These are phyloP conservation scores for Gremmenia infestans DNA, from an alignment of 2,329 filamentous ascomycete genomes.

Conservation along the genomic window DNA sequence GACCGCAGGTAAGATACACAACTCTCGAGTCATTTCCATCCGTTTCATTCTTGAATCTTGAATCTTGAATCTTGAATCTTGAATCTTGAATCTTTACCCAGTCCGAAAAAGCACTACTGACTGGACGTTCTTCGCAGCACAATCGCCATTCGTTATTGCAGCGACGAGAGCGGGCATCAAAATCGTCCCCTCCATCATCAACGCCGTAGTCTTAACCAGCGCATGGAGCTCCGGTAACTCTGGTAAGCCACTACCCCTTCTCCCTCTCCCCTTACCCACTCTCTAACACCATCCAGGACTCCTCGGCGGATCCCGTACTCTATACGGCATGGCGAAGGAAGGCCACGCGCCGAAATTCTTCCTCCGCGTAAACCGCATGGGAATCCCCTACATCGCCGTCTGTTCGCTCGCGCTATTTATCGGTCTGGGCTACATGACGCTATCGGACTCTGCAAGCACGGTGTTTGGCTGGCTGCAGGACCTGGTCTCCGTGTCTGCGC, in stretches of 20 bases:
- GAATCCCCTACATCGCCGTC: slow-evolving; percentile 52
- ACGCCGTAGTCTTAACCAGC: slow-evolving; percentile 69
- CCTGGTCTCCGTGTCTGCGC: slow-evolving; percentile 56
- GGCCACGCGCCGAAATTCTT: slow-evolving; percentile 50
- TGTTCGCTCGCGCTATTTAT: slow-evolving; percentile 51
- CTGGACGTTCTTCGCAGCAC: too few species aligned
- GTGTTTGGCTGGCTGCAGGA: slow-evolving; percentile 65
- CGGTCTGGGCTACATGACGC: slow-evolving; percentile 67
- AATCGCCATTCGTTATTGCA: slow-evolving; percentile 65
- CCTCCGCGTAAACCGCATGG: slow-evolving; percentile 51
- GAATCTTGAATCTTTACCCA: too few species aligned
- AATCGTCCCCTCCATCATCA: slow-evolving; percentile 68
- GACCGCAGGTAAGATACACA: slow-evolving; percentile 39
- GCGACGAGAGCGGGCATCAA: slow-evolving; percentile 62
- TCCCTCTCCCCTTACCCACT: slow-evolving; percentile 36
- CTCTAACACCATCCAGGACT: slow-evolving; percentile 41
- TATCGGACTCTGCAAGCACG: slow-evolving; percentile 48
- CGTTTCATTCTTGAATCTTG: too few species aligned
- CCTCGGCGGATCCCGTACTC: slow-evolving; percentile 52
- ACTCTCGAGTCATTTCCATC: too few species aligned
- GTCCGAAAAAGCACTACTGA: too few species aligned
- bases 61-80: too few species aligned
- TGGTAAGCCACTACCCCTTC: slow-evolving; percentile 37
- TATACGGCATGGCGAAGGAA: slow-evolving; percentile 55
- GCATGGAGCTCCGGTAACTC: slow-evolving; percentile 68